Percentiles rank a stretch among this genome's conserved stretches.
Evolutionary conservation across 495 filamentous ascomycete genomes (phyloP).

Genomic region (Pseudevernia furfuracea): DNA sequence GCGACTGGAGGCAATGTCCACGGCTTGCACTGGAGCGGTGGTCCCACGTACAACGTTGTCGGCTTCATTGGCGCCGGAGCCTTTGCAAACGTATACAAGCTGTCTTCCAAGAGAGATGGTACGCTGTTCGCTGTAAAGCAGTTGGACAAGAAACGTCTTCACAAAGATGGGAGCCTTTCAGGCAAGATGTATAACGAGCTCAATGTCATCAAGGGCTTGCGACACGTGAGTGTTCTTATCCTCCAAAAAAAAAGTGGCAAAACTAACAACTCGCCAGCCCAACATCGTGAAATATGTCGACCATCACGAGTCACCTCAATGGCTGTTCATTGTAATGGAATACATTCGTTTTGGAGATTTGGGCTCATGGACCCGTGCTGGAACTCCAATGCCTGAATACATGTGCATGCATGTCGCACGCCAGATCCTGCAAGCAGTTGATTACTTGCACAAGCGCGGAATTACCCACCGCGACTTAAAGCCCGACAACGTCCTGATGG

Average conservation of each 20-base stretch:
- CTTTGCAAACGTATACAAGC: constrained; percentile 84
- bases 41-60: constrained; percentile 71
- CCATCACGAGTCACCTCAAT: constrained; percentile 64
- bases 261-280: constrained; percentile 44
- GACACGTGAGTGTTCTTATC: constrained; percentile 56
- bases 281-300: constrained; percentile 90
- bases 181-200: constrained; percentile 91
- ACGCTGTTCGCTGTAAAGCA: constrained; percentile 81
- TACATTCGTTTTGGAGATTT: constrained; percentile 80
- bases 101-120: constrained; percentile 72
- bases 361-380: constrained; percentile 54
- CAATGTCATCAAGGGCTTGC: constrained; percentile 76
- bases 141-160: constrained; percentile 79
- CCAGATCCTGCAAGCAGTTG: constrained; percentile 73
- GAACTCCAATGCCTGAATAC: constrained; percentile 56
- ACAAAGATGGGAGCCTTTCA: constrained; percentile 77
- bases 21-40: constrained; percentile 73
- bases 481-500: constrained; percentile 90
- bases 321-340: constrained; percentile 95
- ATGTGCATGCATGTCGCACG: constrained; percentile 60
- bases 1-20: constrained; percentile 36
- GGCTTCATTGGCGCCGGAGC: constrained; percentile 81
- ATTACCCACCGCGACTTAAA: constrained; percentile 98
- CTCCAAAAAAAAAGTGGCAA: not conserved
- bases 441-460: constrained; percentile 75